Percentiles rank a stretch among this genome's conserved stretches.
These are phyloP conservation scores for Annulohypoxylon truncatum DNA, from an alignment of 2,329 filamentous ascomycete genomes.

Conservation along the genomic window DNA sequence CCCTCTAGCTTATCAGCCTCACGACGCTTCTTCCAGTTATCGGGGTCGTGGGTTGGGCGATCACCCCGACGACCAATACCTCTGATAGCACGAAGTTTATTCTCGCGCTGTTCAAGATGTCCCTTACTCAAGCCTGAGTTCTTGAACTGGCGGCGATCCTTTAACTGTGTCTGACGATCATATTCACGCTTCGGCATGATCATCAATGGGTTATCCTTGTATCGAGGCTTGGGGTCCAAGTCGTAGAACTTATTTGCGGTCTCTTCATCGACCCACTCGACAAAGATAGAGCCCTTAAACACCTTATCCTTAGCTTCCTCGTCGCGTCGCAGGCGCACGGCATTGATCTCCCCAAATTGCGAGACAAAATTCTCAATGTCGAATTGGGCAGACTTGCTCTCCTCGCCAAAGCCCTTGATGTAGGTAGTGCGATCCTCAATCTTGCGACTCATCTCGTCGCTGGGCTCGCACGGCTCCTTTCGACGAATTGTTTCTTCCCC, in stretches of 20 bases:
- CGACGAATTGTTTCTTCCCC: constrained; percentile 79
- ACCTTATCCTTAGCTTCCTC: constrained; percentile 62
- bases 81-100: constrained; percentile 55
- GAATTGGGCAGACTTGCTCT: constrained; percentile 86
- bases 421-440: constrained; percentile 83
- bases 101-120: constrained; percentile 49
- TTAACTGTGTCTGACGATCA: constrained; percentile 64
- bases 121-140: no score
- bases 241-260: constrained; percentile 82
- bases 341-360: constrained; percentile 80
- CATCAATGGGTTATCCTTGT: constrained; percentile 80
- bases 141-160: no score
- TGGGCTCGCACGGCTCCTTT: constrained; percentile 75
- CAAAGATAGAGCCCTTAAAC: constrained; percentile 98
- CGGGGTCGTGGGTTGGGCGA: constrained; percentile 55
- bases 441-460: constrained; percentile 69
- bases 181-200: constrained; percentile 93
- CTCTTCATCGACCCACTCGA: constrained; percentile 87
- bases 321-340: constrained; percentile 86
- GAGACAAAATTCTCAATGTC: constrained; percentile 94
- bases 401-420: constrained; percentile 91
- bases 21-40: constrained; percentile 74
- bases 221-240: constrained; percentile 83
- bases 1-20: constrained; percentile 71
- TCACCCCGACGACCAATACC: constrained; percentile 52